Conservation (phyloP, 495 filamentous ascomycete species). For the Hypoxylon subgilvum region DNA sequence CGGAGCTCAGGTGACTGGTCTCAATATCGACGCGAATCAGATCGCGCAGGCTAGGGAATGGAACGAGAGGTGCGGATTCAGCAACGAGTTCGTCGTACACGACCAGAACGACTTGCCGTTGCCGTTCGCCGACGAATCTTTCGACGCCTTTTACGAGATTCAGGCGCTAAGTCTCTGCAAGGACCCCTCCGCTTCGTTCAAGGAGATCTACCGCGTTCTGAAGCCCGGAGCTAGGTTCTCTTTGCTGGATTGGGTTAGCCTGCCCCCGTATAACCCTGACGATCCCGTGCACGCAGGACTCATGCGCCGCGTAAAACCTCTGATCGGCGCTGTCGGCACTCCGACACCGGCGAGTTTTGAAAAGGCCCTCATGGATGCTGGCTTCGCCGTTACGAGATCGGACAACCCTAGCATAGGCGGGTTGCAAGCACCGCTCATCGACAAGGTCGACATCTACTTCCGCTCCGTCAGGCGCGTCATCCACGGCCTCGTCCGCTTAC, state of each 20-base stretch:
- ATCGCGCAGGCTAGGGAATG: constrained; percentile 61
- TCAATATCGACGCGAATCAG: constrained; percentile 70
- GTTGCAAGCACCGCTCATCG: constrained; percentile 64
- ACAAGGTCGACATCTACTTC: constrained; percentile 67
- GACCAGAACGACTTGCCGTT: constrained; percentile 66
- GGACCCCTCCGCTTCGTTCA: constrained; percentile 58
- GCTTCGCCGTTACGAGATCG: constrained; percentile 60
- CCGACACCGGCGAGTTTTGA: constrained; percentile 63
- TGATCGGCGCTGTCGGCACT: constrained; percentile 68
- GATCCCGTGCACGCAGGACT: constrained; percentile 61
- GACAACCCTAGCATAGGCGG: constrained; percentile 66
- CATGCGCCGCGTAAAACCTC: constrained; percentile 66
- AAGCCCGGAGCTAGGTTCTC: constrained; percentile 65
- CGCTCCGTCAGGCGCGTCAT: constrained; percentile 61
- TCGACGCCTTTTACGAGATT: constrained; percentile 71
- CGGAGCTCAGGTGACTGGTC: constrained; percentile 62
- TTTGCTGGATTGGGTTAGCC: constrained; percentile 65
- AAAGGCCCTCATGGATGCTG: constrained; percentile 57
- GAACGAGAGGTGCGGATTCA: constrained; percentile 55
- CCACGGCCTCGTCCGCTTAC: constrained; percentile 58
- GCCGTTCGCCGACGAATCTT: constrained; percentile 60
- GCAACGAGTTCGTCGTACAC: constrained; percentile 61
- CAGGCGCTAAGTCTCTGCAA: constrained; percentile 67
- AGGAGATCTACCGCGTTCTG: constrained; percentile 62
- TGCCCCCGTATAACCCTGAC: constrained; percentile 61